These are phyloP conservation scores for Telopea speciosissima DNA, from an alignment of 177 flowering plant genomes.

Conservation along the genomic window DNA sequence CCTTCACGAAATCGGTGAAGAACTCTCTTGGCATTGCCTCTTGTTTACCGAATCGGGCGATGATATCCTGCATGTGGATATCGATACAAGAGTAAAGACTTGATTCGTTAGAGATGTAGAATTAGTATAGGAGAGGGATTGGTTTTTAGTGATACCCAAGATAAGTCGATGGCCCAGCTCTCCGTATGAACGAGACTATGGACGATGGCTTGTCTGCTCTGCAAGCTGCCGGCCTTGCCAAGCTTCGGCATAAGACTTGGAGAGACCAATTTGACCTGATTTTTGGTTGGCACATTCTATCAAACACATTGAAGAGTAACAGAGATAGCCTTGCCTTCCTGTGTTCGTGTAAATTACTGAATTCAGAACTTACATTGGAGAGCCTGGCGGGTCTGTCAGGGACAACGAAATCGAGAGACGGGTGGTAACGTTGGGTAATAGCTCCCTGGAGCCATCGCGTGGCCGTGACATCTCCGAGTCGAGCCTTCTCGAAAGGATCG, in stretches of 20 bases:
- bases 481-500: conserved; percentile 80
- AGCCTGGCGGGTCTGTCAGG: conserved; percentile 88
- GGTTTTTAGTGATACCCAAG: conserved; percentile 54
- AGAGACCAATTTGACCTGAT: conserved; percentile 77
- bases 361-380: conserved; percentile 33
- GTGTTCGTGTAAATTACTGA: no score
- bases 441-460: conserved; percentile 57
- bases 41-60: conserved; percentile 79
- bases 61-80: conserved; percentile 52
- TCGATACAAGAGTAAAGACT: no score
- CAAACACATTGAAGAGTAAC: conserved; percentile 27
- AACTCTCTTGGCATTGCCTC: conserved; percentile 83
- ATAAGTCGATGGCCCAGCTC: conserved; percentile 96
- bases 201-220: not conserved
- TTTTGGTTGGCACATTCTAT: conserved; percentile 35
- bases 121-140: not conserved
- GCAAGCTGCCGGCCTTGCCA: conserved; percentile 51
- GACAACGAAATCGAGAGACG: conserved; percentile 31
- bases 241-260: conserved; percentile 92
- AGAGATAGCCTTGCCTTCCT: not conserved
- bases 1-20: conserved; percentile 85
- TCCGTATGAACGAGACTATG: conserved; percentile 85
- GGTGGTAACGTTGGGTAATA: conserved; percentile 43
- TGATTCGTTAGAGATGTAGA: not conserved
- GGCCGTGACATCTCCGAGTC: conserved; percentile 64